These are phyloP conservation scores for Orychophragmus violaceus DNA, from an alignment of 345 rosid genomes.

Conservation along the genomic window DNA sequence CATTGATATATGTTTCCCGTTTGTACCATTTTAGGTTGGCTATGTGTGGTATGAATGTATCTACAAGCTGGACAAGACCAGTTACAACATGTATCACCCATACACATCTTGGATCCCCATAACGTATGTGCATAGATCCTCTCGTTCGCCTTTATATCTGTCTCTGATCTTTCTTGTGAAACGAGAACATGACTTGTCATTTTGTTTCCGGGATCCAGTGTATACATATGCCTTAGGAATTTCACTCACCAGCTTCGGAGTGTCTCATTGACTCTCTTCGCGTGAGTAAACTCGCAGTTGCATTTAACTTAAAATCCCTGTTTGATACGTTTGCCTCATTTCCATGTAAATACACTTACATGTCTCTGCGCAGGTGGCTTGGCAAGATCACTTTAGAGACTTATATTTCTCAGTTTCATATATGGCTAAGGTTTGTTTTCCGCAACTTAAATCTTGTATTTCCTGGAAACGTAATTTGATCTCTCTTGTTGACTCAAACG, in stretches of 20 bases:
- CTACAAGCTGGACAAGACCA: conserved; percentile 82
- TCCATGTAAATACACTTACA: not conserved
- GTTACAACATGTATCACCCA: conserved; percentile 94
- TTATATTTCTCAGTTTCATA: conserved; percentile 92
- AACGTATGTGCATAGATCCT: conserved; percentile 47
- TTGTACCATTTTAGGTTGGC: conserved; percentile 54
- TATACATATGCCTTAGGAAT: conserved; percentile 87
- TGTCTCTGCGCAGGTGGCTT: conserved; percentile 62
- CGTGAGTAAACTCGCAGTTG: conserved; percentile 42
- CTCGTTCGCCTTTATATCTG: not conserved
- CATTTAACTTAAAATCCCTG: not conserved
- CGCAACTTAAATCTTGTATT: not conserved
- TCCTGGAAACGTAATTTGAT: not conserved
- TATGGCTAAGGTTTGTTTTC: conserved; percentile 87
- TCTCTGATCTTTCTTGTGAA: not conserved
- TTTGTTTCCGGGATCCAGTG: conserved; percentile 40
- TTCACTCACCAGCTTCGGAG: conserved; percentile 76
- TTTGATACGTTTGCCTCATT: conserved; percentile 14
- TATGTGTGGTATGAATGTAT: conserved; percentile 88
- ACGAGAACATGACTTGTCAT: conserved; percentile 13
- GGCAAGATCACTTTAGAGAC: conserved; percentile 93
- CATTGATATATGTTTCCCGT: not conserved
- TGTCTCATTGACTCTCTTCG: conserved; percentile 72
- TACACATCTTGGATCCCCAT: conserved; percentile 99
- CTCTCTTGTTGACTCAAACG: not conserved